Evolutionary conservation across 257 asterid genomes (phyloP), one percentile per base, ranked within the genome.

Genomic region (Striga asiatica): DNA sequence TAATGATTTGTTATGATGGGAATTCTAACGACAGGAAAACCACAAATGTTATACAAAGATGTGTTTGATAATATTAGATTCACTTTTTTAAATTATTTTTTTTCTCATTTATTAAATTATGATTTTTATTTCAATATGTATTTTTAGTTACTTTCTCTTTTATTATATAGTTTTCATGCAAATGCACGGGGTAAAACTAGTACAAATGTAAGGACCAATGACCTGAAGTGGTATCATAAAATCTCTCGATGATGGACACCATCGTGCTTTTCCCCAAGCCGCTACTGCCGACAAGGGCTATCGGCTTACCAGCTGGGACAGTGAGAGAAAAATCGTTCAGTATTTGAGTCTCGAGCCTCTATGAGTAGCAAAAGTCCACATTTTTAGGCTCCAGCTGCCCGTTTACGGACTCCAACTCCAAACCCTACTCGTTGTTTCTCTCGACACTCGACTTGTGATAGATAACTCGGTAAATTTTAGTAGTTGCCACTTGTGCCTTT

Each of bases 181-280:
- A n/a, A n/a, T n/a, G n/a, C n/a, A n/a, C n/a, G n/a, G n/a, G n/a
- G n/a, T n/a, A n/a, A n/a, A n/a, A n/a, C n/a, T n/a, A n/a, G n/a
- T n/a, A n/a, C n/a, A n/a, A n/a, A 32, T 7, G 38, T 32, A 32
- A 2, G 0, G 38, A 3, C 38, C 8, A n/a, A n/a, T 43, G 56
- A 88, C 97, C 97, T 55, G 94, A 74, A 51, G 78, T 65, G 68
- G 97, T 93, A 65, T 88, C 97, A 18, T 88, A 88, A 60, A 88
- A 88, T 60, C 97, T 80, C 74, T 88, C 97, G 4, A 88, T 82
- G 42, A 88, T 93, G 50, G 97, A 80, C 18, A 88, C 97, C 27
- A 88, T 91, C 0, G 97, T 88, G 67, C 97, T 88, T 65, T 88
- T 88, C 1, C 97, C 97, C 0, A 95, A 88, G 45, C 97, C 95